Evolutionary conservation across 2,329 filamentous ascomycete genomes (phyloP).

Genomic region (Diaporthe nobilis): DNA sequence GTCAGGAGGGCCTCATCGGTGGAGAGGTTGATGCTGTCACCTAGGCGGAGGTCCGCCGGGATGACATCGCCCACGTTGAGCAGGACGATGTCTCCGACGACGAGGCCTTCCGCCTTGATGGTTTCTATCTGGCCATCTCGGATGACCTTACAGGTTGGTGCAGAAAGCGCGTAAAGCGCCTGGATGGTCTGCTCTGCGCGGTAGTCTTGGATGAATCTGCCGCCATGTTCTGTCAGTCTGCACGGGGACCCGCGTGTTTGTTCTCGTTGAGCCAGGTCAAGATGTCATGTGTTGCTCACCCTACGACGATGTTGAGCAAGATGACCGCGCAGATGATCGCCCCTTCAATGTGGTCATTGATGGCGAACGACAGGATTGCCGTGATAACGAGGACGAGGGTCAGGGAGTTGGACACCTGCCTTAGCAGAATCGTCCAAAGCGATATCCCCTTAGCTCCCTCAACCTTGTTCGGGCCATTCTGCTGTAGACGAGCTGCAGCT

Average conservation of each 20-base stretch:
- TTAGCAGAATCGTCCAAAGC: constrained; percentile 81
- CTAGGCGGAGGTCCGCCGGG: constrained; percentile 76
- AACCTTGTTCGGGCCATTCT: constrained; percentile 79
- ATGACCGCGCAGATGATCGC: constrained; percentile 78
- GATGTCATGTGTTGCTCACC: constrained; percentile 58
- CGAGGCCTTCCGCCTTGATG: constrained; percentile 70
- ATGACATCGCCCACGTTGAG: constrained; percentile 77
- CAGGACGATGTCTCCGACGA: constrained; percentile 76
- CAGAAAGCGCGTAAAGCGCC: constrained; percentile 70
- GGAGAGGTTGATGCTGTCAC: constrained; percentile 79
- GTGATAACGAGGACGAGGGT: constrained; percentile 64
- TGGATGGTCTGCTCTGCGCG: constrained; percentile 74
- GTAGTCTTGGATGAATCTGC: constrained; percentile 71
- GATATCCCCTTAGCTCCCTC: constrained; percentile 80
- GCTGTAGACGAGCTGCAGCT: constrained; percentile 74
- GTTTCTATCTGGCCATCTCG: constrained; percentile 66
- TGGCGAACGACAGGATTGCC: constrained; percentile 72
- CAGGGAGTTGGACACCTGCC: constrained; percentile 83
- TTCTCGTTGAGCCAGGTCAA: not conserved
- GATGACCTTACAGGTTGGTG: constrained; percentile 72
- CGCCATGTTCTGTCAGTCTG: constrained; percentile 25
- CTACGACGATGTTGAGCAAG: constrained; percentile 76
- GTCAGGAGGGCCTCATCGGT: constrained; percentile 83
- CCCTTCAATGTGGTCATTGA: constrained; percentile 76
- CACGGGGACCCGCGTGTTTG: constrained; percentile 13